Base-by-base conservation (phyloP, 345 rosid genomes). In the Laguncularia racemosa region DNA sequence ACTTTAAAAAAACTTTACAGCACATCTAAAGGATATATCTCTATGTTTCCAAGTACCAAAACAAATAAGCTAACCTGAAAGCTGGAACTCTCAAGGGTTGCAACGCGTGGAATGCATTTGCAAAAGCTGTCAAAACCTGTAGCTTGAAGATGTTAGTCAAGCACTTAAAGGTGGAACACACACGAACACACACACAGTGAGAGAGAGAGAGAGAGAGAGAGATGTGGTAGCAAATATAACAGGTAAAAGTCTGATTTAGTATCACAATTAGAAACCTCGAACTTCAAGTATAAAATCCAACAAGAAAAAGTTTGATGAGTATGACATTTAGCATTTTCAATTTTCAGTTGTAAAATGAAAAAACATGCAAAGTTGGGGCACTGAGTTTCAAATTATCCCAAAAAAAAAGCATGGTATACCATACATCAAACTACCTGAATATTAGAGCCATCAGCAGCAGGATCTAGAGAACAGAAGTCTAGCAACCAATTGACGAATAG, bases 1-100 rank as follows among this genome's bases (percentile, higher is more conserved):
- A 33, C 40, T 6, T 33, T 33, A 7, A 33, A 33, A 33, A 33
- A 33, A 7, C 4, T 33, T 33, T 7, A 9, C 9, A 33, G 9
- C 9, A 6, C 40, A 33, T 33, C 40, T 33, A 33, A 54, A 13
- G n/a, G 50, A 28, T 12, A 51, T 12, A 16, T 50, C 20, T 46
- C 12, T 18, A 16, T 38, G 46, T 14, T 16, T 12, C 19, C 18
- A 16, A 50, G 53, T 50, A 16, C 18, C 20, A 50, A 57, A 67
- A 28, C 55, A 56, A 51, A 43, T 50, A 65, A 53, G 58, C 79
- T 64, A 38, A 93, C 99, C 99, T 89, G 84, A 93, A 93, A 16
- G 88, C 80, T 64, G 97, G 97, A 70, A 87, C 79, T 77, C 85
- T 87, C 23, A 88, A 86, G 38, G 99, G 99, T 71, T 93, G 97